Evolutionary conservation across 1,284 basidiomycete genomes (phyloP).

Genomic region (Tetrapyrgos nigripes): DNA sequence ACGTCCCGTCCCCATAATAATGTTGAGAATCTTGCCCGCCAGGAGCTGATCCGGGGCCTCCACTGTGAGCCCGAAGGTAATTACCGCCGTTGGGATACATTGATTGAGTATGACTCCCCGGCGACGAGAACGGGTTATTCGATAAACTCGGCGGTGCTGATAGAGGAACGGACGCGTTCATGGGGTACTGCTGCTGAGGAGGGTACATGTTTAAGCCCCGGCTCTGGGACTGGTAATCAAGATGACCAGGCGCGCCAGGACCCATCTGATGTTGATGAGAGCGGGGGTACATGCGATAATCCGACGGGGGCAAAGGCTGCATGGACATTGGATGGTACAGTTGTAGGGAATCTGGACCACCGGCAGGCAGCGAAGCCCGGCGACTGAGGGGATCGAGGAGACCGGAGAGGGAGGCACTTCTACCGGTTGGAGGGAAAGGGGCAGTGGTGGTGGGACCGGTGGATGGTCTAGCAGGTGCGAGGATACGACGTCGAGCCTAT

Average conservation of each 20-base stretch:
- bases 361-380: conserved; percentile 50
- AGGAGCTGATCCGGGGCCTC: conserved; percentile 25
- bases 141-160: conserved; percentile 57
- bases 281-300: conserved; percentile 5
- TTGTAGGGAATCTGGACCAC: conserved; percentile 65
- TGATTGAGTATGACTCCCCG: conserved; percentile 23
- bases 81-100: conserved; percentile 15
- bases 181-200: conserved; percentile 34
- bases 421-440: conserved; percentile 61
- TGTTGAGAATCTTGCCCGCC: conserved; percentile 29
- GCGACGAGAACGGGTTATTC: conserved; percentile 52
- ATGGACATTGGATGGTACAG: conserved; percentile 79
- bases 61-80: conserved; percentile 10
- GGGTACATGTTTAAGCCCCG: conserved; percentile 20
- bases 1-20: conserved; percentile 39
- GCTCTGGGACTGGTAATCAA: conserved; percentile 15
- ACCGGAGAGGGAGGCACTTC: conserved; percentile 50
- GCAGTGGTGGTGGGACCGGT: conserved; percentile 77
- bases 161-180: conserved; percentile 56
- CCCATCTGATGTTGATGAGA: conserved; percentile 24
- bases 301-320: conserved; percentile 52
- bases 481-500: conserved; percentile 80
- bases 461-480: conserved; percentile 79
- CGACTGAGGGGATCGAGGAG: conserved; percentile 47
- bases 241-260: conserved; percentile 9